phyloP scores from a whole-genome alignment of 2,329 filamentous ascomycete genomes.

The Elsinoe necatrix region DNA sequence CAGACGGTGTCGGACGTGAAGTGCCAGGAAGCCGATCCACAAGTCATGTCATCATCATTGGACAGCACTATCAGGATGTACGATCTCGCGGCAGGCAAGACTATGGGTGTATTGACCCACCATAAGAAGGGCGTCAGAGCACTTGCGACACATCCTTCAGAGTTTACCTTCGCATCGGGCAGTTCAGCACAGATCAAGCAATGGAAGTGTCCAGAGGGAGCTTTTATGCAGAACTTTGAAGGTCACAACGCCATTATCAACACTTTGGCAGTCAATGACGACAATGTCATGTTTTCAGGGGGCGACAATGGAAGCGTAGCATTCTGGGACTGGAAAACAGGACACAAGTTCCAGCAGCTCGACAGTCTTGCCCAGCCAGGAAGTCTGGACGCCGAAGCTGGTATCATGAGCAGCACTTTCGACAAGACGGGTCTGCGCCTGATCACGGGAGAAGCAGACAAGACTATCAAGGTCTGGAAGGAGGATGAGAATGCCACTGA shows the following conservation, averaged over 20 bases:
- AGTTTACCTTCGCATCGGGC: slow-evolving; percentile 92
- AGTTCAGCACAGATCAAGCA: slow-evolving; percentile 95
- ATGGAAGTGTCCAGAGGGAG: slow-evolving; percentile 96
- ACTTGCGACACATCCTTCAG: slow-evolving; percentile 73
- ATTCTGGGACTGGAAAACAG: slow-evolving; percentile 99
- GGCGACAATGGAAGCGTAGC: slow-evolving; percentile 93
- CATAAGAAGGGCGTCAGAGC: slow-evolving; percentile 96
- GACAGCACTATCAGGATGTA: slow-evolving; percentile 87
- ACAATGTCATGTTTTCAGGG: slow-evolving; percentile 90
- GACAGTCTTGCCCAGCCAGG: slow-evolving; percentile 92
- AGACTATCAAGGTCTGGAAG: slow-evolving; percentile 95
- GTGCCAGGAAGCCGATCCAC: slow-evolving; percentile 92
- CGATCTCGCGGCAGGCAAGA: slow-evolving; percentile 93
- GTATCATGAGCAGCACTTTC: slow-evolving; percentile 89
- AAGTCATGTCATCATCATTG: slow-evolving; percentile 87
- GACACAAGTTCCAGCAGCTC: slow-evolving; percentile 79
- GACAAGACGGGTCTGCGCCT: slow-evolving; percentile 80
- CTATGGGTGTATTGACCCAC: slow-evolving; percentile 91
- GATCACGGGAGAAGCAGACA: slow-evolving; percentile 92
- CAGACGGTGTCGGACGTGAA: slow-evolving; percentile 81
- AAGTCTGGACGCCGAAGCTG: slow-evolving; percentile 85
- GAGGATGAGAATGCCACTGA: slow-evolving; percentile 83
- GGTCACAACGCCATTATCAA: slow-evolving; percentile 97
- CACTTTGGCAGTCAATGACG: slow-evolving; percentile 82
- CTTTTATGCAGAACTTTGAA: slow-evolving; percentile 98